phyloP scores from a whole-genome alignment of 164 flowering plant genomes.

The Umbilicus rupestris region DNA sequence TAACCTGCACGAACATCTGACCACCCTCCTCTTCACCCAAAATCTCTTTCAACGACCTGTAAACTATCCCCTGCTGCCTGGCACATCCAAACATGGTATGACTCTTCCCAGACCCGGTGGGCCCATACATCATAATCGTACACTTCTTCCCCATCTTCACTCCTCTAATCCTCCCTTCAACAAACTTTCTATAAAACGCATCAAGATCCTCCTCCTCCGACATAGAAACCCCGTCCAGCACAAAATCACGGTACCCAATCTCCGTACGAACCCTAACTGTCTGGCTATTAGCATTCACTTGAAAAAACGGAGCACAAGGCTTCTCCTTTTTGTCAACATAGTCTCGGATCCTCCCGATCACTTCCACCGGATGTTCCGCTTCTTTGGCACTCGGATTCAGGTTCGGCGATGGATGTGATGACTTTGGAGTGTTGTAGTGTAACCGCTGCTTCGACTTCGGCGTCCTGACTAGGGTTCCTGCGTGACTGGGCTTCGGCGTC shows the following conservation, averaged over 20 bases:
- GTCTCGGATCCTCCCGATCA: slow-evolving; percentile 69
- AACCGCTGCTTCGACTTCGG: slow-evolving; percentile 64
- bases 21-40: slow-evolving; percentile 35
- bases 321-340: slow-evolving; percentile 46
- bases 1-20: slow-evolving; percentile 69
- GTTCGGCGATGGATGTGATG: slow-evolving; percentile 36
- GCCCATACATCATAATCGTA: slow-evolving; percentile 96
- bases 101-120: slow-evolving; percentile 94
- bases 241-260: slow-evolving; percentile 81
- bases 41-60: slow-evolving; percentile 65
- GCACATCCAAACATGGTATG: slow-evolving; percentile 92
- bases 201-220: slow-evolving; percentile 84
- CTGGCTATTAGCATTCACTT: slow-evolving; percentile 35
- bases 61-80: slow-evolving; percentile 88
- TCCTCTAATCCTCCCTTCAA: slow-evolving; percentile 63
- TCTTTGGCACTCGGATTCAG: slow-evolving; percentile 23
- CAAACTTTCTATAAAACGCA: slow-evolving; percentile 66
- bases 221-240: slow-evolving; percentile 73
- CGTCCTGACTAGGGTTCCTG: slow-evolving; percentile 33
- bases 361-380: slow-evolving; percentile 77
- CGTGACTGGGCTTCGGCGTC: slow-evolving; percentile 4
- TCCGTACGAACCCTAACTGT: slow-evolving; percentile 60
- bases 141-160: slow-evolving; percentile 84
- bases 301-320: slow-evolving; percentile 32
- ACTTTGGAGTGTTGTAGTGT: slow-evolving; percentile 26